Evolutionary conservation across 192 early-diverging fungal genomes (phyloP), one percentile per base, ranked within the genome.

Genomic region (Entophlyctis helioformis): DNA sequence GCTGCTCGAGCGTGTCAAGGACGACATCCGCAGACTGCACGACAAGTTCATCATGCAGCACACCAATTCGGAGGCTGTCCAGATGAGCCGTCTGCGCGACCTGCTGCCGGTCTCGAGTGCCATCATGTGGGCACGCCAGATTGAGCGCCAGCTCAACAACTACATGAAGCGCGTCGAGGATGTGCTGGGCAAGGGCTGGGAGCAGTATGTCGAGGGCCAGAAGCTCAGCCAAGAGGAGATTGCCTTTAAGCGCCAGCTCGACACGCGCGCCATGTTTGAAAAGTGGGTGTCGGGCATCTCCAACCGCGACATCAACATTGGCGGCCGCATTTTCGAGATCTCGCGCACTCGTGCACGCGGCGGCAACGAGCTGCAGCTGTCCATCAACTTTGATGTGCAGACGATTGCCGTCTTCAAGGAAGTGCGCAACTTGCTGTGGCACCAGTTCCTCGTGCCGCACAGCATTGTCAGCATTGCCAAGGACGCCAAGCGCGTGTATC

Each of bases 151-250:
- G 67, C 77, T 99, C 16, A 82, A 81, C 41, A 63, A 85, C 31
- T 94, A 93, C 63, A 97, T 99, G 93, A 82, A 82, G 22, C 82
- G 91, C 32, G 93, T 99, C 20, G 96, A 98, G 60, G 87, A 93
- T 65, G 91, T 99, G 33, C 72, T 99, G 26, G 96, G 96, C 31
- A 84, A 86, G 50, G 73, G 93, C 16, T 99, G 96, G 96, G 86
- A 92, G 67, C 63, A 83, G 13, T 96, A 99, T 57, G 84, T 87
- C 2, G 96, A 99, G 64, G 96, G 96, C 24, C 85, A 93, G 63
- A 85, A 90, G 39, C 72, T 99, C 12, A 78, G 89, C 36, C 76
- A 62, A 10, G 91, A 96, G 56, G 86, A 87, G 47, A 78, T 61
- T 37, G 82, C 83, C 39, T 98, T 99, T 81, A 70, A 76, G 42